Evolutionary conservation across 1,284 basidiomycete species (phyloP), one percentile per base, ranked within the genome.

Genomic region (Leccinum griseonigrum): DNA sequence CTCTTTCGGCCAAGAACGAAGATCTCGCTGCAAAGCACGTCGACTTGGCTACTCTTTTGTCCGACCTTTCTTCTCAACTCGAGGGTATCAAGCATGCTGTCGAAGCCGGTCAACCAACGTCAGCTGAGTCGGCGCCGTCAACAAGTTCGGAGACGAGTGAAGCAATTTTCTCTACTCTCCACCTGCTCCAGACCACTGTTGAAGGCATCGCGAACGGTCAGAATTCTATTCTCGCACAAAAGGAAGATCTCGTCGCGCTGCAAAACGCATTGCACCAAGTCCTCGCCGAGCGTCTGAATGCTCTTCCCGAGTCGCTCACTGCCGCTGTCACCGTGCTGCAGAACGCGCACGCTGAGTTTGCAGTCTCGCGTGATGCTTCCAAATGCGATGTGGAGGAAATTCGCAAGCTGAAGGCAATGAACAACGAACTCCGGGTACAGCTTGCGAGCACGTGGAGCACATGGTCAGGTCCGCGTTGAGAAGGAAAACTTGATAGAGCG

Each of bases 381-480:
- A 83, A 83, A 69, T 83, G 83, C 52, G 87, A 90, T 67, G 73
- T 85, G 40, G 87, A 91, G 16, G 90, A 92, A 57, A 78, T 91
- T 60, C 84, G 86, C 46, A 84, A 82, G 50, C 67, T 84, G 36
- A 75, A 76, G 62, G 59, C 67, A 29, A 66, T 78, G 11, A 91
- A 89, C 68, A 76, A 82, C 5, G 90, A 92, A 8, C 77, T 85
- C 55, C 88, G 91, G 68, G 77, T 86, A 28, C 86, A 91, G 67
- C 69, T 92, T 9, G 83, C 83, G 4, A 74, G 88, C 90, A 51
- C 86, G 90, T 55, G 84, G 84, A 18, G 84, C 85, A 16, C 87
- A 91, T 68, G 90, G 90, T 4, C 87, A 90, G 70, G 82, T 88
- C 10, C 85, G 88, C n/a, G 89, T 89, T 22, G 91, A 93, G 78